Percentiles rank a stretch among this genome's conserved stretches.
Evolutionary conservation across 2,329 filamentous ascomycete genomes (phyloP).

Genomic region (Anthostomella pinea): DNA sequence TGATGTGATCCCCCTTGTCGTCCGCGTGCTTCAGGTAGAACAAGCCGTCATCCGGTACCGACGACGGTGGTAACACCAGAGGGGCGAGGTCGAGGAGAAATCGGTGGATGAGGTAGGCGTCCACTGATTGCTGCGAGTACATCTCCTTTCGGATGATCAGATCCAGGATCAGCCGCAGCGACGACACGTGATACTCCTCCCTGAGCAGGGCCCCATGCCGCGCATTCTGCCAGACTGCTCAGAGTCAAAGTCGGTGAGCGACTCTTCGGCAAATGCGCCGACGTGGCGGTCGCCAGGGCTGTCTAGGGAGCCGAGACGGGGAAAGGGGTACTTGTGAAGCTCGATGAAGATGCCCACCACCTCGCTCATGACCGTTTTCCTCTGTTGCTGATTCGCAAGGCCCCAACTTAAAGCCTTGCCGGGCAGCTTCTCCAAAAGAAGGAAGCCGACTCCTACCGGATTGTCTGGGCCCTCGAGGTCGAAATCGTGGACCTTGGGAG

Average conservation of each 20-base stretch:
- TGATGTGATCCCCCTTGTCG: constrained; percentile 48
- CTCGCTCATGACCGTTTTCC: constrained; percentile 34
- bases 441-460: constrained; percentile 38
- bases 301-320: constrained; percentile 35
- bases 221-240: constrained; percentile 25
- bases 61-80: constrained; percentile 17
- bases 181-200: constrained; percentile 34
- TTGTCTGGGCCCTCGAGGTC: constrained; percentile 30
- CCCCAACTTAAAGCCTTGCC: constrained; percentile 37
- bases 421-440: constrained; percentile 41
- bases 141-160: constrained; percentile 36
- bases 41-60: constrained; percentile 22
- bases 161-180: constrained; percentile 35
- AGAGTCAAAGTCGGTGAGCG: constrained; percentile 37
- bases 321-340: constrained; percentile 36
- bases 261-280: constrained; percentile 37
- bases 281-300: constrained; percentile 26
- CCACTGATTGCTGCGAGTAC: constrained; percentile 32
- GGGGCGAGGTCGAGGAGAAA: constrained; percentile 40
- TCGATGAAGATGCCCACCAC: constrained; percentile 39
- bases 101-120: constrained; percentile 40
- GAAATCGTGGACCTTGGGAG: constrained; percentile 38
- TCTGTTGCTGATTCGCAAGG: constrained; percentile 32
- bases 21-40: constrained; percentile 47
- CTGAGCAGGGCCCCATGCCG: constrained; percentile 33